These are phyloP conservation scores for Colletotrichum incanum DNA, from an alignment of 2,329 filamentous ascomycete species.

Conservation along the genomic window DNA sequence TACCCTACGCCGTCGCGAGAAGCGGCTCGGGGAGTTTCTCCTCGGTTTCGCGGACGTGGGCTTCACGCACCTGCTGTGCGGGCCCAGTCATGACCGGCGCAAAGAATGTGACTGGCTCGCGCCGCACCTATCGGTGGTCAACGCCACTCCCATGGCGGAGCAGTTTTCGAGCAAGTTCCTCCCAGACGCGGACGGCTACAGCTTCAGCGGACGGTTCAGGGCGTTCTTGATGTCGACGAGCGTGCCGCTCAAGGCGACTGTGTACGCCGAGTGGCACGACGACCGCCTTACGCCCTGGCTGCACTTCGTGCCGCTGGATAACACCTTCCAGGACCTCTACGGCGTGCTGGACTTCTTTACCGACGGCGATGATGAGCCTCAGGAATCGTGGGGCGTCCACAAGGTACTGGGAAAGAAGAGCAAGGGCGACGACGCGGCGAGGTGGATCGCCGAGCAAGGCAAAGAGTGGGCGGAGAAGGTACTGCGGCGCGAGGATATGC, in stretches of 20 bases:
- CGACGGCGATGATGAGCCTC: conserved; percentile 55
- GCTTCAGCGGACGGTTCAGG: conserved; percentile 74
- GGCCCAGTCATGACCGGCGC: conserved; percentile 38
- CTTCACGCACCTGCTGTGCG: conserved; percentile 61
- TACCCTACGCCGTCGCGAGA: conserved; percentile 53
- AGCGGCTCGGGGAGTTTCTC: conserved; percentile 60
- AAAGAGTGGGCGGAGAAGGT: conserved; percentile 74
- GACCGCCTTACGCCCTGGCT: conserved; percentile 78
- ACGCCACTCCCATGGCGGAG: conserved; percentile 59
- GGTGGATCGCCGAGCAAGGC: conserved; percentile 72
- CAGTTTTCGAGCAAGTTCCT: conserved; percentile 76
- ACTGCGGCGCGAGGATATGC: conserved; percentile 76
- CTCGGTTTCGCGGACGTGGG: conserved; percentile 58
- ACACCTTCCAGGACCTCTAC: conserved; percentile 77
- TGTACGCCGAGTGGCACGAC: conserved; percentile 85
- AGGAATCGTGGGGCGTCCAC: conserved; percentile 28
- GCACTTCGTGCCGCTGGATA: conserved; percentile 82
- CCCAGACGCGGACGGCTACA: conserved; percentile 78
- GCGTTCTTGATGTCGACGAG: conserved; percentile 76
- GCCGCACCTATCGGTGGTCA: conserved; percentile 53
- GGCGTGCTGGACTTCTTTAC: conserved; percentile 77
- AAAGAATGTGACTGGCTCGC: conserved; percentile 58
- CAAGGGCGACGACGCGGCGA: conserved; percentile 69
- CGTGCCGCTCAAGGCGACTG: conserved; percentile 79
- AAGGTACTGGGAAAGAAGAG: conserved; percentile 36